A percentile compares a stretch with the other conserved stretches of the same genome.
Conservation (phyloP, 352 stramenopile species). For the Aphanomyces stellatus region DNA sequence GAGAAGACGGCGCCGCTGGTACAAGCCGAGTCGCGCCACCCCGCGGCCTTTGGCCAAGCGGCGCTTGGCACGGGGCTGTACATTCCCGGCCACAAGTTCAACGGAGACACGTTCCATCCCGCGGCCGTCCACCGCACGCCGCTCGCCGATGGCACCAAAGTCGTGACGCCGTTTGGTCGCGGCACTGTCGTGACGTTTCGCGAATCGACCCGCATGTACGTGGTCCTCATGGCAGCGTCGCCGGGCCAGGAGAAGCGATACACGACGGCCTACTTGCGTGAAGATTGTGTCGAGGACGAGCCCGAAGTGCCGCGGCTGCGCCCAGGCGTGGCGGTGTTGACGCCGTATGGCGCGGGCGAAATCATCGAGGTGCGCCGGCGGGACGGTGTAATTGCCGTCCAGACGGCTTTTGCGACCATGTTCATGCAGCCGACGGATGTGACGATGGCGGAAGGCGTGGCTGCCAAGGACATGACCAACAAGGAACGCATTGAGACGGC, state of each 20-base stretch:
- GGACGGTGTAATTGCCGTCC: conserved; percentile 60
- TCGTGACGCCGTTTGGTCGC: conserved; percentile 64
- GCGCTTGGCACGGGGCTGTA: conserved; percentile 52
- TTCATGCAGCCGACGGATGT: conserved; percentile 80
- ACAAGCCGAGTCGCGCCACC: conserved; percentile 42
- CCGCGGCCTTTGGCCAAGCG: conserved; percentile 52
- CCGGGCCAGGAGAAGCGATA: conserved; percentile 39
- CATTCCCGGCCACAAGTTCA: conserved; percentile 66
- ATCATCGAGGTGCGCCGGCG: conserved; percentile 57
- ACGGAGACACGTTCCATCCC: conserved; percentile 48
- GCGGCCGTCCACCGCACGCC: conserved; percentile 50
- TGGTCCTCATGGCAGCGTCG: conserved; percentile 64
- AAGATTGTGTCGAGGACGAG: conserved; percentile 59
- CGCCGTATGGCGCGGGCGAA: conserved; percentile 54
- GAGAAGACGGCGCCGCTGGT: conserved; percentile 45
- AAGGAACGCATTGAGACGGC: conserved; percentile 68
- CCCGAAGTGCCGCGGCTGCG: conserved; percentile 37
- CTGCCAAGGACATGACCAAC: conserved; percentile 36
- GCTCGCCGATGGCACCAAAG: conserved; percentile 60
- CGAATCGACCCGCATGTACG: conserved; percentile 64
- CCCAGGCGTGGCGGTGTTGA: conserved; percentile 56
- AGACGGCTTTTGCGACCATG: conserved; percentile 52
- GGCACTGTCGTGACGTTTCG: conserved; percentile 67
- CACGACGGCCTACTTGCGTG: conserved; percentile 59
- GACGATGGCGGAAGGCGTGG: conserved; percentile 33